phyloP scores from a whole-genome alignment of 148 eudicot genomes.

The Arbutus unedo region DNA sequence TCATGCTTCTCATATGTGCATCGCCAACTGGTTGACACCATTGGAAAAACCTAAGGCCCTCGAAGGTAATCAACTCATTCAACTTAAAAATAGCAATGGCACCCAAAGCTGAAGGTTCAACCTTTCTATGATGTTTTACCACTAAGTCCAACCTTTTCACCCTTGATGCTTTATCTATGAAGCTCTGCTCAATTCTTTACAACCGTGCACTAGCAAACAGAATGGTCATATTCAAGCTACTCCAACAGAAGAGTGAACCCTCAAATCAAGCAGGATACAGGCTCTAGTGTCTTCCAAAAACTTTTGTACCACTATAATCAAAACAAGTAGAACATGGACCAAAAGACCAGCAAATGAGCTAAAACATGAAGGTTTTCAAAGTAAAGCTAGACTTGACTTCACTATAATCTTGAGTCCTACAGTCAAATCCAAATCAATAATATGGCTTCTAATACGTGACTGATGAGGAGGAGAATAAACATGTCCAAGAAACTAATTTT shows the following conservation, averaged over 20 bases:
- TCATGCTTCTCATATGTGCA: neutral
- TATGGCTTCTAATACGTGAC: neutral
- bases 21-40: neutral
- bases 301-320: neutral
- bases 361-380: neutral
- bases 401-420: neutral
- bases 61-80: neutral
- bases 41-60: neutral
- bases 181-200: neutral
- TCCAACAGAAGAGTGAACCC: neutral
- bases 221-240: neutral
- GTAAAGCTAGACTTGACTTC: neutral
- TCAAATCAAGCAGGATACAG: neutral
- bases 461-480: neutral
- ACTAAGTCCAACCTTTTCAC: neutral
- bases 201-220: neutral
- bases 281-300: neutral
- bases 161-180: neutral
- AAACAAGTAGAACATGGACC: neutral
- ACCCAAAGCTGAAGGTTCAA: neutral
- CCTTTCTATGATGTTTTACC: neutral
- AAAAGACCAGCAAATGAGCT: neutral
- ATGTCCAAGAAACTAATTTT: neutral
- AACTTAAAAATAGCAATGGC: neutral
- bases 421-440: neutral